These are phyloP conservation scores for Phaffomyces antillensis DNA, from an alignment of 805 yeast species.

Conservation along the genomic window DNA sequence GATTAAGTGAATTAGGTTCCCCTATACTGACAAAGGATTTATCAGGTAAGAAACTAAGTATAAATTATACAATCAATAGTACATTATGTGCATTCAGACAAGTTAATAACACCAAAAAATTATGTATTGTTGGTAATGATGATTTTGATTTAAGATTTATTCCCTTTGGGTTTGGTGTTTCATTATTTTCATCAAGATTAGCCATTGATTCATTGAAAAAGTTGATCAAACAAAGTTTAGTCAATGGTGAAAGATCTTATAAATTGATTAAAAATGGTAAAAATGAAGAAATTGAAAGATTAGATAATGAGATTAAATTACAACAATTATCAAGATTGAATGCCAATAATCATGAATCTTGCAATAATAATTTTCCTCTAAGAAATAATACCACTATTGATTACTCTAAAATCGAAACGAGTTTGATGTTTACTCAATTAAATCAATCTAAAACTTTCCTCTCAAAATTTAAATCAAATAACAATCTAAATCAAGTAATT, in stretches of 20 bases:
- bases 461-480: neutral
- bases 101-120: slow-evolving; percentile 8
- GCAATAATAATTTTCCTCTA: slow-evolving; percentile 15
- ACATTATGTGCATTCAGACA: slow-evolving; percentile 43
- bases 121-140: slow-evolving; percentile 27
- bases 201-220: slow-evolving; percentile 8
- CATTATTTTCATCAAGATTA: slow-evolving; percentile 13
- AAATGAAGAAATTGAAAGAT: slow-evolving; percentile 9
- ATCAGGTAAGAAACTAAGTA: slow-evolving; percentile 37
- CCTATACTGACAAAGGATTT: slow-evolving; percentile 48
- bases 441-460: neutral
- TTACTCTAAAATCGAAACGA: slow-evolving; percentile 13
- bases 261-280: slow-evolving; percentile 13
- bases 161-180: slow-evolving; percentile 31
- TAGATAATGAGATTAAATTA: slow-evolving; percentile 14
- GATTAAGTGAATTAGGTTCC: slow-evolving; percentile 41
- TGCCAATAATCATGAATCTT: neutral
- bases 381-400: slow-evolving; percentile 17
- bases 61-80: slow-evolving; percentile 50
- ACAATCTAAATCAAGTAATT: neutral
- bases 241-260: slow-evolving; percentile 13
- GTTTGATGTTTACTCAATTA: slow-evolving; percentile 6
- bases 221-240: slow-evolving; percentile 10
- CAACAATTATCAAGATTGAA: slow-evolving; percentile 11
- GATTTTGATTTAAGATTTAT: slow-evolving; percentile 32